These are phyloP conservation scores for Pseudogymnoascus sp. DNA, from an alignment of 2,329 filamentous ascomycete genomes.

Conservation along the genomic window DNA sequence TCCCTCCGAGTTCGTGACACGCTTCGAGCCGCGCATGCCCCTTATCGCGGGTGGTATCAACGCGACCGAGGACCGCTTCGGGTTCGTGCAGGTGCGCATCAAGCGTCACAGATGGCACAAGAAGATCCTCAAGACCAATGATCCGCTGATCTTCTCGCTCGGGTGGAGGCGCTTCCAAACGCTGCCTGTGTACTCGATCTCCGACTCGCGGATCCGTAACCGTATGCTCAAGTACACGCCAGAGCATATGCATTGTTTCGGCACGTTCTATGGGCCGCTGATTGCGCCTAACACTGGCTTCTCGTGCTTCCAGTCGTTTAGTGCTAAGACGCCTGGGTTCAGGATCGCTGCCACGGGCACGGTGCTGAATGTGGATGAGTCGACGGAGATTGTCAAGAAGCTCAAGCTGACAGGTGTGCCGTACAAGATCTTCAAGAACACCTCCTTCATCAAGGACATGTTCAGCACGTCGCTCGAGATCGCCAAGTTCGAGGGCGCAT, in stretches of 20 bases:
- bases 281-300: conserved; percentile 95
- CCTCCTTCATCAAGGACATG: conserved; percentile 98
- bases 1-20: conserved; percentile 78
- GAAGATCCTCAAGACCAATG: conserved; percentile 97
- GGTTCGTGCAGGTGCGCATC: conserved; percentile 90
- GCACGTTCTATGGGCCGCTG: conserved; percentile 88
- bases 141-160: conserved; percentile 92
- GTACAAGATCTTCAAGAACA: conserved; percentile 99
- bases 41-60: conserved; percentile 87
- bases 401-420: conserved; percentile 89
- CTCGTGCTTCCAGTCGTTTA: conserved; percentile 85
- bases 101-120: conserved; percentile 99
- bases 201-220: conserved; percentile 86
- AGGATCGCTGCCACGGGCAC: conserved; percentile 91
- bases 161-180: conserved; percentile 95
- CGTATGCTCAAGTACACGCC: conserved; percentile 99
- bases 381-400: conserved; percentile 97
- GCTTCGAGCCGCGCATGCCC: conserved; percentile 75
- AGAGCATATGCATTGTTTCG: conserved; percentile 99
- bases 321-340: conserved; percentile 79
- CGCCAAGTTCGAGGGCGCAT: conserved; percentile 94
- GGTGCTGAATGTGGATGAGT: conserved; percentile 88
- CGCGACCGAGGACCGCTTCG: conserved; percentile 90
- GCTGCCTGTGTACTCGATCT: conserved; percentile 88
- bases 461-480: conserved; percentile 90